Evolutionary conservation across 306 rosid species (phyloP), one percentile per base, ranked within the genome.

Genomic region (Purshia tridentata): DNA sequence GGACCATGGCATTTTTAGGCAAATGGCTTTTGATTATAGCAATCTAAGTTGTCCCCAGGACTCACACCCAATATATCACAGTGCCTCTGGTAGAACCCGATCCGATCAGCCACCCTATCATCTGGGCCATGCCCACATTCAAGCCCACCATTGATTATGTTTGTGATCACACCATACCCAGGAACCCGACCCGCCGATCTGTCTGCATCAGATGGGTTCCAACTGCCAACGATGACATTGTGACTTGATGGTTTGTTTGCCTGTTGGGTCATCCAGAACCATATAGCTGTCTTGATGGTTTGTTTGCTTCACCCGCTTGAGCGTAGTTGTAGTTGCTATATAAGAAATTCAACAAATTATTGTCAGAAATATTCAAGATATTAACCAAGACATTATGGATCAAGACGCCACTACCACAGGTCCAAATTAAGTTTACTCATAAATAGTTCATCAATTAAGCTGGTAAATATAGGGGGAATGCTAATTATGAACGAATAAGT

Each of bases 241-340:
- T 88, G 96, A 67, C 88, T 75, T 0, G 96, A 90, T 0, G 93
- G 96, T 72, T 83, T 88, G 6, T 83, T 86, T 9, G 72, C 83
- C 37, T 88, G 93, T 0, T 84, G 72, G 0, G 91, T 90, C 93
- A 90, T 83, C 96, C 93, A 88, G 77, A 88, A 91, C 94, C 97
- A 90, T 1, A 90, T 13, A 0, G 96, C 93, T 1, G 91, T 81
- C 81, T 81, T 88, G 84, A 90, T n/a, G n/a, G n/a, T n/a, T n/a
- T n/a, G n/a, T n/a, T 78, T 4, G 87, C 90, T 11, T 37, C 29
- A n/a, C 92, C 93, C 7, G 88, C 87, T 66, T 40, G 81, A 37
- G 83, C 88, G 16, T 91, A 88, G 80, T 86, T 91, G 86, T 85
- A 88, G 75, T 91, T 83, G 77, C 89, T 83, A 40, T 83, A 40